Percentiles rank a stretch among this genome's conserved stretches.
Conservation (phyloP, 176 grass and related monocot species). For the Pontederia crassipes region DNA sequence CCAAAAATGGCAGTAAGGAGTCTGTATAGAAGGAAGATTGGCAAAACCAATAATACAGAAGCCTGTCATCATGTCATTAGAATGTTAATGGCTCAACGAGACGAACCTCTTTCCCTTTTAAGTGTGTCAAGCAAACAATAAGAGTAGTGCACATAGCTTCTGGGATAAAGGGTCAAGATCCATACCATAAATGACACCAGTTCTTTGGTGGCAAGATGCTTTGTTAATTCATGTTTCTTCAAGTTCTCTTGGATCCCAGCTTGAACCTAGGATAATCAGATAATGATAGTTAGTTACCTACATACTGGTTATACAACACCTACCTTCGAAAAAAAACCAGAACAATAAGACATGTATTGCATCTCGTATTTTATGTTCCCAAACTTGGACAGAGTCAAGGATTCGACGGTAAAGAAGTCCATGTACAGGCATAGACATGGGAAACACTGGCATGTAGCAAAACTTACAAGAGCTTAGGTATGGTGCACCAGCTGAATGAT, state of each 20-base stretch:
- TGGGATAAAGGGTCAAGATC: not conserved
- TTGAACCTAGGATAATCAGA: slow-evolving; percentile 45
- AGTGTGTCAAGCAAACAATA: slow-evolving; percentile 4
- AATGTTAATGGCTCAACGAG: slow-evolving; percentile 13
- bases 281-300: no score
- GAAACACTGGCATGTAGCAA: no score
- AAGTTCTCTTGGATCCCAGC: slow-evolving; percentile 51
- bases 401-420: no score
- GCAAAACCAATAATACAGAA: slow-evolving; percentile 47
- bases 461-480: no score
- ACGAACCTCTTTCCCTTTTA: slow-evolving; percentile 1
- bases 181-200: slow-evolving; percentile 73
- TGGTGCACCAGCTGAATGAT: no score
- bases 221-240: slow-evolving; percentile 60
- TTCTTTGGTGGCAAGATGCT: slow-evolving; percentile 59
- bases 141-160: not conserved
- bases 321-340: no score
- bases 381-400: no score
- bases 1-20: slow-evolving; percentile 41
- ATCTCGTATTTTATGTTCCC: no score
- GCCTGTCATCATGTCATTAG: slow-evolving; percentile 37
- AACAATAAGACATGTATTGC: no score
- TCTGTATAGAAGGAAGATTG: slow-evolving; percentile 41
- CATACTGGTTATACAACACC: no score
- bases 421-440: no score